Percentiles rank a stretch among this genome's conserved stretches.
These are phyloP conservation scores for Mycena epipterygia DNA, from an alignment of 768 basidiomycete genomes.

Conservation along the genomic window DNA sequence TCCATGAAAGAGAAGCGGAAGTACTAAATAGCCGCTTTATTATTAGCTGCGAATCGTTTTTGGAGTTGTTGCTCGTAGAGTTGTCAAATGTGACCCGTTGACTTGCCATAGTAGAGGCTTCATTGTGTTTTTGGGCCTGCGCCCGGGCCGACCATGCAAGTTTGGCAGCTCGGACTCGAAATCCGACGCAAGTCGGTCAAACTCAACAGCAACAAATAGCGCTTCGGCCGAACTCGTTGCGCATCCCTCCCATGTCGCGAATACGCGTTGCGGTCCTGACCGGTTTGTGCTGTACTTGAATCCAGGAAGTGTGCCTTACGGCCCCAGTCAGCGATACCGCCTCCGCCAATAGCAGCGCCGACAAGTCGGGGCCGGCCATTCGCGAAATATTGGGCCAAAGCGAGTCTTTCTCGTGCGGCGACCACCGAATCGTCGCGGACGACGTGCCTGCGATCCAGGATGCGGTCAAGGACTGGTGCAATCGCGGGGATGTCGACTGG, in stretches of 20 bases:
- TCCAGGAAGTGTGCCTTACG: background rate
- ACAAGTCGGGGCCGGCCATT: conserved; percentile 78
- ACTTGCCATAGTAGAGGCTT: too few species aligned
- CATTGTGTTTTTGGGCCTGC: too few species aligned
- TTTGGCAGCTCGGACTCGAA: too few species aligned
- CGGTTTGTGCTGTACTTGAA: conserved; percentile 28
- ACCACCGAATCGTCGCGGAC: conserved; percentile 73
- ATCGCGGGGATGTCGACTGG: conserved; percentile 69
- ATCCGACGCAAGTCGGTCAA: too few species aligned
- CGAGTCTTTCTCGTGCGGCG: conserved; percentile 51
- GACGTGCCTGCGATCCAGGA: conserved; percentile 65
- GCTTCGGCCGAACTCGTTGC: too few species aligned
- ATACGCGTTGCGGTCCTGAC: conserved; percentile 40
- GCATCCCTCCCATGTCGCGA: conserved; percentile 16
- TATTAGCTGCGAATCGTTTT: too few species aligned
- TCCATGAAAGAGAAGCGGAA: too few species aligned
- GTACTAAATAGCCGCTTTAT: too few species aligned
- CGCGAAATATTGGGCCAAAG: conserved; percentile 57
- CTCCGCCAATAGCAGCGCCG: conserved; percentile 58
- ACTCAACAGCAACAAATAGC: too few species aligned
- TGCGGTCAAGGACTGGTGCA: conserved; percentile 61
- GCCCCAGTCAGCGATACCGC: conserved; percentile 80
- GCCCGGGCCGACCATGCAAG: too few species aligned
- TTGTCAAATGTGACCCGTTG: too few species aligned
- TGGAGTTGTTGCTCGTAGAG: too few species aligned